Evolutionary conservation across 2,329 filamentous ascomycete species (phyloP), one percentile per base, ranked within the genome.

Genomic region (Sphaerulina vaccinii): DNA sequence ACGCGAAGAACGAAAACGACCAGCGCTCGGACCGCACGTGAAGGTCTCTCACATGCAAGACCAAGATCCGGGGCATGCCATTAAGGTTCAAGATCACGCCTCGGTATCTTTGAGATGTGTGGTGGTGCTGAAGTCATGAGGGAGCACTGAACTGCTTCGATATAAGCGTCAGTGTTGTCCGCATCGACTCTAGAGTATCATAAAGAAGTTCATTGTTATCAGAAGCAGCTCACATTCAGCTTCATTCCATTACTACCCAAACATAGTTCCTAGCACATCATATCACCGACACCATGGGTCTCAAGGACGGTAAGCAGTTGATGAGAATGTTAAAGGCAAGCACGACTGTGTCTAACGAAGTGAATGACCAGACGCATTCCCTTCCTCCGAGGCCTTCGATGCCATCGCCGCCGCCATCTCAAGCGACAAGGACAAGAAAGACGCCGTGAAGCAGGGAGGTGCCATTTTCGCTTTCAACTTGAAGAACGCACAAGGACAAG

Each of bases 381-480:
- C 93, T 60, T 84, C 92, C 67, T 97, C 93, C 54, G 85, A 75
- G 61, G 90, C 91, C 62, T 99, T 99, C 73, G 93, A 99, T 70
- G 80, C 78, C 67, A 96, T 99, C 79, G 83, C 88, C 72, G 69
- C 75, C 48, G 82, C 84, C 46, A 84, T 99, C 59, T 74, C 79
- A 66, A 71, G 79, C 65, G 84, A 87, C 22, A 80, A 81, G 60
- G 88, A 90, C 66, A 85, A 85, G 74, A 87, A 95, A 76, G 85
- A 90, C 61, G 91, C 92, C 62, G 86, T 97, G 73, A 92, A 95
- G 75, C 84, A 90, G 70, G 92, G 85, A 68, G 86, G 86, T 65
- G 90, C 87, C 55, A 78, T 97, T 71, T 96, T 95, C 71, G 86
- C 86, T 55, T 97, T 99, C 76, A 90, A 83, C 49, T 78, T 99